A percentile compares a stretch with the other conserved stretches of the same genome.
phyloP scores from a whole-genome alignment of 2,329 filamentous ascomycete species.

The Cladosporium sp. region DNA sequence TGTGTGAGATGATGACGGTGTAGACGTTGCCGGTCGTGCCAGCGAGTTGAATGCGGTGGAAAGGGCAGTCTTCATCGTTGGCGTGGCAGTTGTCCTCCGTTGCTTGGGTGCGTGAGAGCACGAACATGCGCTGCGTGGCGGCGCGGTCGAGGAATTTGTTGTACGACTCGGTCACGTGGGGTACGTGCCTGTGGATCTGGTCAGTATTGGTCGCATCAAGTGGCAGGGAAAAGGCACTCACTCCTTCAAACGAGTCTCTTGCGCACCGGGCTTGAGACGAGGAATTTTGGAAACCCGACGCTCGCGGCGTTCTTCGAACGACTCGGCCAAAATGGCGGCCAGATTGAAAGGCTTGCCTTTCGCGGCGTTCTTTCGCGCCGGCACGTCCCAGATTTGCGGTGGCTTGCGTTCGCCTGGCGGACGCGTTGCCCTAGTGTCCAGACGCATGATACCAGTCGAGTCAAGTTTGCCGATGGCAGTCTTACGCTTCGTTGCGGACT shows the following conservation, averaged over 20 bases:
- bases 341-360: neutral
- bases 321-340: conserved; percentile 4
- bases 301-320: conserved; percentile 10
- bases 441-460: conserved; percentile 9
- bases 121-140: conserved; percentile 45
- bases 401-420: conserved; percentile 5
- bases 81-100: conserved; percentile 43
- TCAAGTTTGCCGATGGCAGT: conserved; percentile 7
- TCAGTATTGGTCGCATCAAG: conserved; percentile 2
- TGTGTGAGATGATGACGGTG: conserved; percentile 48
- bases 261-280: conserved; percentile 16
- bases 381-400: conserved; percentile 3
- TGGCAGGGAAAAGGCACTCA: conserved; percentile 2
- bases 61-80: conserved; percentile 43
- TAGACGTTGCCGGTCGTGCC: conserved; percentile 61
- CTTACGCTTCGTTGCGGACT: neutral
- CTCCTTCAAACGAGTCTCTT: conserved; percentile 23
- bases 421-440: neutral
- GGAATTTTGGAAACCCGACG: conserved; percentile 4
- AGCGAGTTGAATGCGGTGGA: conserved; percentile 54
- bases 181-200: conserved; percentile 11
- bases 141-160: conserved; percentile 20
- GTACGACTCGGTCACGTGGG: conserved; percentile 18
- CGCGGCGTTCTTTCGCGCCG: neutral
- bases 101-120: conserved; percentile 47